These are phyloP conservation scores for Erigeron canadensis DNA, from an alignment of 129 eudicot species.

Conservation along the genomic window DNA sequence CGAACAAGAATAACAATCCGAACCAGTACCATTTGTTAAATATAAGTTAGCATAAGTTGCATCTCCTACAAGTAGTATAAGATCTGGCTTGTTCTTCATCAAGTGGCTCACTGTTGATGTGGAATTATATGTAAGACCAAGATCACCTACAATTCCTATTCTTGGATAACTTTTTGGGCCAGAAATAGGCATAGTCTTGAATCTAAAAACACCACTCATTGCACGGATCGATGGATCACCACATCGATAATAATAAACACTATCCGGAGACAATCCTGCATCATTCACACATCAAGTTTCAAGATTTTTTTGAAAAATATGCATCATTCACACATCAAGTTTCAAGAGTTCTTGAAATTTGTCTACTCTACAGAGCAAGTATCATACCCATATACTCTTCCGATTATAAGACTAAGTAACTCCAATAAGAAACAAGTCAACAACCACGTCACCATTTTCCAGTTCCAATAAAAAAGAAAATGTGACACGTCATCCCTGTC, in stretches of 20 bases:
- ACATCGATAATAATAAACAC: conserved; percentile 66
- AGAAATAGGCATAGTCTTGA: conserved; percentile 85
- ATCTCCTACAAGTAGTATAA: conserved; percentile 84
- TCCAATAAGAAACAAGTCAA: too few species aligned
- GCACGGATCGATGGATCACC: conserved; percentile 82
- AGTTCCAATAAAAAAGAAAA: too few species aligned
- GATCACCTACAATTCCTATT: conserved; percentile 80
- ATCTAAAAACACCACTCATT: conserved; percentile 53
- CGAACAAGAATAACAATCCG: conserved; percentile 96
- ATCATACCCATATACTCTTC: too few species aligned
- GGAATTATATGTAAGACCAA: conserved; percentile 87
- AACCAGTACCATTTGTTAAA: conserved; percentile 84
- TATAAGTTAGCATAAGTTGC: conserved; percentile 85
- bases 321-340: too few species aligned
- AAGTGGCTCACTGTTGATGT: conserved; percentile 77
- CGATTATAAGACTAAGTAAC: too few species aligned
- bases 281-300: conserved; percentile 13
- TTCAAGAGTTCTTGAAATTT: too few species aligned
- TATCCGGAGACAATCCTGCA: conserved; percentile 66
- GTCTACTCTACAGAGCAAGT: too few species aligned
- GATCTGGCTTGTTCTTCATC: conserved; percentile 70
- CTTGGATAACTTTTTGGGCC: conserved; percentile 59
- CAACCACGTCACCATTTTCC: too few species aligned
- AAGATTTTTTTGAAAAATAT: conserved; percentile 15
- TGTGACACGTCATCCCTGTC: too few species aligned